Conservation (phyloP, 2,329 filamentous ascomycete species). For the Aspergillus cejpii region DNA sequence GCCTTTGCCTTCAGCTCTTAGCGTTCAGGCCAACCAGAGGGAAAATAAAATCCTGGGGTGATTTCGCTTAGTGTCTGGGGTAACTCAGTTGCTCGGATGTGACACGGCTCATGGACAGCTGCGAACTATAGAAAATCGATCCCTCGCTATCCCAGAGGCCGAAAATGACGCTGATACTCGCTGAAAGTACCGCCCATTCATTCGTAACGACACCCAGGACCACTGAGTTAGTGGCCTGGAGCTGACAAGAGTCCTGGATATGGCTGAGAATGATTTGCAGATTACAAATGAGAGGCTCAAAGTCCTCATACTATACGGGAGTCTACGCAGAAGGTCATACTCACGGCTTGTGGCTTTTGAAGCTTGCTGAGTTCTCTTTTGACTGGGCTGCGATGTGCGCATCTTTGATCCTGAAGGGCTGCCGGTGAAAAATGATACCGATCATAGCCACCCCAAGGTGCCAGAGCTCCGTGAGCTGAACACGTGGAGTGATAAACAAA, state of each 20-base stretch:
- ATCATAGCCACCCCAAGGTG: conserved; percentile 54
- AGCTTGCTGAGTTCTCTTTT: conserved; percentile 53
- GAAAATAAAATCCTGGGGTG: too few species aligned
- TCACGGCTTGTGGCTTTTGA: conserved; percentile 56
- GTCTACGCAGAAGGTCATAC: conserved; percentile 53
- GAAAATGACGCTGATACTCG: conserved; percentile 47
- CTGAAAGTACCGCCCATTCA: conserved; percentile 52
- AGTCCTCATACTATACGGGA: conserved; percentile 57
- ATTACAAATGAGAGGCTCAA: conserved; percentile 42
- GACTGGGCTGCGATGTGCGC: conserved; percentile 60
- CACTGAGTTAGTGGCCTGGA: conserved; percentile 56
- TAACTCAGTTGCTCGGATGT: too few species aligned
- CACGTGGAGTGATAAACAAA: conserved; percentile 59
- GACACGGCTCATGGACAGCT: too few species aligned
- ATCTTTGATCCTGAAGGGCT: conserved; percentile 54
- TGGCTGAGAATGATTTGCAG: conserved; percentile 46
- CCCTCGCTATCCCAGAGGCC: conserved; percentile 41
- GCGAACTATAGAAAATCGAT: conserved; percentile 4
- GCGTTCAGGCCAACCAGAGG: too few species aligned
- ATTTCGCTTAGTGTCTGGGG: too few species aligned
- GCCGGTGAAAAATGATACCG: conserved; percentile 58
- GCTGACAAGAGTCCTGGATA: conserved; percentile 46
- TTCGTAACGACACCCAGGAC: conserved; percentile 35
- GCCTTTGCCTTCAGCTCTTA: too few species aligned
- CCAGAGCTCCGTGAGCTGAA: conserved; percentile 57